phyloP scores from a whole-genome alignment of 2,329 filamentous ascomycete genomes.

The Cladobotryum protrusum region DNA sequence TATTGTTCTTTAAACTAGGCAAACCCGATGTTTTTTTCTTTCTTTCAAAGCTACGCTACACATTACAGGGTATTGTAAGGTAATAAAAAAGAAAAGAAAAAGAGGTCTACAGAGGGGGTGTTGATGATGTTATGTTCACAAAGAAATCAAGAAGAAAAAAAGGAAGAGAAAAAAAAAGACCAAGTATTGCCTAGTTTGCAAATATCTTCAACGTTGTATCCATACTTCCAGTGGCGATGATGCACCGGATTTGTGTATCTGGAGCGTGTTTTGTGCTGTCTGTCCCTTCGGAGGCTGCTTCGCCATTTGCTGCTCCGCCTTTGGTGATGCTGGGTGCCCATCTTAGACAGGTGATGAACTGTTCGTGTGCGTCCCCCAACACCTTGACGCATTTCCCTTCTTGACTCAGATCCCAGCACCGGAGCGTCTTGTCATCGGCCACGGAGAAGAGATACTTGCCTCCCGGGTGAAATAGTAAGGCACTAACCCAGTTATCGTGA shows the following conservation, averaged over 20 bases:
- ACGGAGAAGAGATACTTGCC: constrained; percentile 85
- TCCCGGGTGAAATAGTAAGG: constrained; percentile 79
- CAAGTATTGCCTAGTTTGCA: constrained; percentile 41
- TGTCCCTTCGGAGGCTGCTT: constrained; percentile 33
- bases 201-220: constrained; percentile 76
- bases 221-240: constrained; percentile 82
- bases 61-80: neutral
- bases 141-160: neutral
- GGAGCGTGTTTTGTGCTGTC: constrained; percentile 38
- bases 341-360: constrained; percentile 78
- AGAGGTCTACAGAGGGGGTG: neutral
- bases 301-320: constrained; percentile 10
- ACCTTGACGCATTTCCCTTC: constrained; percentile 85
- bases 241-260: constrained; percentile 67
- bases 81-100: neutral
- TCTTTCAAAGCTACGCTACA: no score
- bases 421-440: constrained; percentile 81
- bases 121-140: neutral
- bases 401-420: constrained; percentile 89
- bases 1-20: no score
- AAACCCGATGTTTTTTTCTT: no score
- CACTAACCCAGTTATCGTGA: constrained; percentile 92
- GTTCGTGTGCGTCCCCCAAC: constrained; percentile 67
- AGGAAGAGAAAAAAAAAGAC: neutral
- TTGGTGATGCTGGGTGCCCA: constrained; percentile 63